These are phyloP conservation scores for Alloteropsis angusta DNA, from an alignment of 202 grass and related monocot genomes.

Conservation along the genomic window DNA sequence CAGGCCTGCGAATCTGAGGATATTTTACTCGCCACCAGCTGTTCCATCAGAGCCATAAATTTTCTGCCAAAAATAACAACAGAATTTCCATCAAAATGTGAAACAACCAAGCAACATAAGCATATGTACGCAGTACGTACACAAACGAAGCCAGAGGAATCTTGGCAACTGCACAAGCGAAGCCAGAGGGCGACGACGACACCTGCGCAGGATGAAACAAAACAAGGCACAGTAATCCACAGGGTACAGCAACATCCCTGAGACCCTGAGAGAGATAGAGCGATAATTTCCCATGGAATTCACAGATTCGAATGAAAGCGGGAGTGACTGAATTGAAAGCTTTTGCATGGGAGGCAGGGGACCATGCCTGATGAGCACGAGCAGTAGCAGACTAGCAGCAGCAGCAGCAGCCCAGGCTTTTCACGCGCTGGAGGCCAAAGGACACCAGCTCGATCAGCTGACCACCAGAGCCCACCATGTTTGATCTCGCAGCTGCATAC, in stretches of 20 bases:
- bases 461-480: conserved; percentile 19
- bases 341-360: not conserved
- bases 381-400: not conserved
- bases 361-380: conserved; percentile 19
- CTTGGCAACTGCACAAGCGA: not conserved
- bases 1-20: not conserved
- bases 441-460: conserved; percentile 27
- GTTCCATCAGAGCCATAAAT: not conserved
- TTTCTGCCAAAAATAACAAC: not conserved
- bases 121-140: no score
- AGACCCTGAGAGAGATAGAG: no score
- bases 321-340: not conserved
- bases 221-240: not conserved
- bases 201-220: not conserved
- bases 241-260: not conserved
- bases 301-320: conserved; percentile 19
- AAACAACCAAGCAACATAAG: not conserved
- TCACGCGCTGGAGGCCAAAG: conserved; percentile 29
- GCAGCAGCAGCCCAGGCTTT: conserved; percentile 22
- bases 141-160: no score
- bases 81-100: not conserved
- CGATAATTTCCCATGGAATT: conserved; percentile 11
- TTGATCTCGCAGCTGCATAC: not conserved
- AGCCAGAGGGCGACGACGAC: not conserved
- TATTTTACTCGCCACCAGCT: conserved; percentile 2